Base-by-base conservation (phyloP, 2,329 filamentous ascomycete genomes). In the Lizonia empirigonia region DNA sequence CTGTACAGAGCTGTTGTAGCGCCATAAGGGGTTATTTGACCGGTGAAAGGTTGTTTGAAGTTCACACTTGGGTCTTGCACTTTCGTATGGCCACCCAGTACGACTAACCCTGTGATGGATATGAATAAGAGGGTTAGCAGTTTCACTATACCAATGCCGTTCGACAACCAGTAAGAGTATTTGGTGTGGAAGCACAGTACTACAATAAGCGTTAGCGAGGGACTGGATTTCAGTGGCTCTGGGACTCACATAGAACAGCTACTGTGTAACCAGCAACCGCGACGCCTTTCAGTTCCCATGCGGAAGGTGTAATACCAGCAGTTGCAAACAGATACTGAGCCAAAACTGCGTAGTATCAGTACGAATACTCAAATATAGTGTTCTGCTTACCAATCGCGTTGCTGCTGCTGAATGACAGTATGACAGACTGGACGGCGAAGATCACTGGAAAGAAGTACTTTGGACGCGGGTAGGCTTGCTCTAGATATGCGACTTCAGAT, bases 271-370 rank as follows among this genome's bases (percentile, higher is more conserved):
- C 81, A 1, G 82, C 85, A 19, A 88, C 72, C 0, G 86, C 86
- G 2, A 88, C 81, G 1, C 85, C 87, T 63, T 88, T 88, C 44
- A 82, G 67, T 61, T 88, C 76, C 87, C 86, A 89, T n/a, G 76
- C 72, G 0, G 80, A 79, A 0, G 83, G 80, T 0, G 68, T 70
- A 0, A 74, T 66, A 0, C 78, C 81, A 1, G 75, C 79, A 34
- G 85, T 83, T 7, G 78, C 77, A 69, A 82, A 89, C 0, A 88
- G 66, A 57, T 89, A 89, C 30, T 81, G 74, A 0, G 86, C 82
- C 20, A 88, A 68, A 0, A 88, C 84, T 78, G 47, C 13, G 12
- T 2, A 23, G 3, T 5, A 13, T 52, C 5, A 52, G 37, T 13
- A 20, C 5, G 4, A 15, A 19, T 5, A 12, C n/a, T n/a, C 36